phyloP scores from a whole-genome alignment of 805 yeast species.

The Candida alai region DNA sequence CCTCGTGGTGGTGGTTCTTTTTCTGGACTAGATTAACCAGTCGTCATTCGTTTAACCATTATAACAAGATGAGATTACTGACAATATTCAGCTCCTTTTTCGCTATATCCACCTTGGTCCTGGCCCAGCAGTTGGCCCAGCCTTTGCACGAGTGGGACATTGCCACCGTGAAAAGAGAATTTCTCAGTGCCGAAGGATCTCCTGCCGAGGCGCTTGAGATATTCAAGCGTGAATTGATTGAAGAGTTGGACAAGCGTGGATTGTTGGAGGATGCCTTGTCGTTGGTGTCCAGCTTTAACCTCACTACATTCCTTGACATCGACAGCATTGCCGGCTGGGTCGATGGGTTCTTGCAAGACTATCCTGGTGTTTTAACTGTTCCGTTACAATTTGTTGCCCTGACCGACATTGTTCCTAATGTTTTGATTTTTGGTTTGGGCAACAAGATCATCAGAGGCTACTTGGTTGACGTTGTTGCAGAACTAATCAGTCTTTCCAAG shows the following conservation, averaged over 20 bases:
- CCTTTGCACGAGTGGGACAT: too few relatives aligned
- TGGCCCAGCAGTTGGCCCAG: too few relatives aligned
- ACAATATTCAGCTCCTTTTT: too few relatives aligned
- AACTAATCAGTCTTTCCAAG: constrained; percentile 13
- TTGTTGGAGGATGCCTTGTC: constrained; percentile 17
- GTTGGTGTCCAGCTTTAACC: constrained; percentile 11
- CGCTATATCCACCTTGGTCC: too few relatives aligned
- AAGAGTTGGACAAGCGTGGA: constrained; percentile 13
- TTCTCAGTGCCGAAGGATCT: too few relatives aligned
- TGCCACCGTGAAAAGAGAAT: too few relatives aligned
- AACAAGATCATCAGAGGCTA: constrained; percentile 20
- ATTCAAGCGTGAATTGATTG: too few relatives aligned
- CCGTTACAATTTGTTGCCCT: constrained; percentile 20
- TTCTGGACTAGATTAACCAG: too few relatives aligned
- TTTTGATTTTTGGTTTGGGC: constrained; percentile 19
- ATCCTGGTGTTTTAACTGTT: constrained; percentile 20
- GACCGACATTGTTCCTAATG: constrained; percentile 21
- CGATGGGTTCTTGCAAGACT: constrained; percentile 19
- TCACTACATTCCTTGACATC: constrained; percentile 10
- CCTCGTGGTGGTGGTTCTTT: too few relatives aligned
- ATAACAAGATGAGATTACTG: too few relatives aligned
- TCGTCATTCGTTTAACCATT: too few relatives aligned
- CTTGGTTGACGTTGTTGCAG: constrained; percentile 14
- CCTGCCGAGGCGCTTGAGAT: too few relatives aligned
- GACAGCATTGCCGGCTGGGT: constrained; percentile 26